Base-by-base conservation (phyloP, 805 yeast genomes). In the Teunomyces lycoperdinae region DNA sequence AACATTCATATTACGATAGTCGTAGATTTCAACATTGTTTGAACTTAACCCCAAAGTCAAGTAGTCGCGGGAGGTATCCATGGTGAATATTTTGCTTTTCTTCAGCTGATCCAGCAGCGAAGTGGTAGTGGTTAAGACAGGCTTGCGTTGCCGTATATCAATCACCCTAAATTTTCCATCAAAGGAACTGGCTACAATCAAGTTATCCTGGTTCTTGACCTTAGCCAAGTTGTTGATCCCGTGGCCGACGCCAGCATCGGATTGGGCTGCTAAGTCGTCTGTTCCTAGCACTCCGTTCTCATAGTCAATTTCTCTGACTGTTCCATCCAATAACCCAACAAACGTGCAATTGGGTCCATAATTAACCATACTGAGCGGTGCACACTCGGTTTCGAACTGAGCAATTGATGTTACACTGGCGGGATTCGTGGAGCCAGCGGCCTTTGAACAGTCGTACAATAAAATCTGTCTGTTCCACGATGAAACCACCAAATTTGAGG, bases 171-270 rank as follows among this genome's bases (percentile, higher is more conserved):
- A 45, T 0, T 70, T 50, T 3, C 78, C 79, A 58, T 83, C 85
- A 83, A 89, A 84, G 0, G 88, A 78, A 0, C 85, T 85, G 2
- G 83, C 70, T 1, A 82, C 50, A n/a, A 61, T 28, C 31, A 50
- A 24, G 38, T 51, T 50, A 28, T 42, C 36, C 34, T 43, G 41
- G 7, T 38, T 39, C 27, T 43, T 41, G 8, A 50, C 32, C 5
- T 46, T 30, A n/a, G 49, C 43, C 46, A 61, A 42, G 31, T 48
- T 47, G 45, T 50, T 58, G 49, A 62, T 46, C 3, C 62, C 64
- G 10, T 42, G 40, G 7, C 57, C 32, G 11, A 28, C 26, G 9
- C 27, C 42, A 8, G 36, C 13, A 10, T 42, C 38, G 4, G 30
- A 4, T 26, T n/a, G 30, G 10, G 32, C 13, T n/a, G 32, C 32